phyloP scores from a whole-genome alignment of 2,329 filamentous ascomycete species.

The Canariomyces notabilis region DNA sequence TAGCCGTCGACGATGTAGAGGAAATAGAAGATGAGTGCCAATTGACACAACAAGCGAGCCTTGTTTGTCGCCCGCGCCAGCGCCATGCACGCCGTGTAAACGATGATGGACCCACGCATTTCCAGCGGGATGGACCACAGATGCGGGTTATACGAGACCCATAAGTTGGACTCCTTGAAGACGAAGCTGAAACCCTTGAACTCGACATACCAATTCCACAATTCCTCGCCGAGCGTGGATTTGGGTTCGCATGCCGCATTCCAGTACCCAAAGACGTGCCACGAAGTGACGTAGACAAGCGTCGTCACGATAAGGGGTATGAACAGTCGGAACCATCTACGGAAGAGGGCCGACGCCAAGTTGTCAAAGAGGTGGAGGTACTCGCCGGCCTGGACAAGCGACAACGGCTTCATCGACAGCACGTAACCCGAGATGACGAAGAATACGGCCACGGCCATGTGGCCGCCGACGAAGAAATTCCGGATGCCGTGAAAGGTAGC shows the following conservation, averaged over 20 bases:
- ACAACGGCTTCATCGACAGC: constrained; percentile 45
- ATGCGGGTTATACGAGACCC: constrained; percentile 55
- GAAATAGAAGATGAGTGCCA: constrained; percentile 57
- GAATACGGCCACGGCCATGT: constrained; percentile 54
- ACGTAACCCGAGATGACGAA: constrained; percentile 49
- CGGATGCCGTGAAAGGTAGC: constrained; percentile 52
- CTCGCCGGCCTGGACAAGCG: constrained; percentile 41
- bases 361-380: constrained; percentile 36
- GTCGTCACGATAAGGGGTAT: constrained; percentile 51
- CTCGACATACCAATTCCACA: constrained; percentile 48
- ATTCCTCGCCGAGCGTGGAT: constrained; percentile 41
- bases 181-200: constrained; percentile 66
- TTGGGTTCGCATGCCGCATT: constrained; percentile 35
- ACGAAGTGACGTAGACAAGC: constrained; percentile 47
- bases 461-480: constrained; percentile 57
- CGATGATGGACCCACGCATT: constrained; percentile 57
- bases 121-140: constrained; percentile 61
- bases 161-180: constrained; percentile 53
- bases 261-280: constrained; percentile 49
- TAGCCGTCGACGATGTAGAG: constrained; percentile 63
- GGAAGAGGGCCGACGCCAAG: constrained; percentile 43
- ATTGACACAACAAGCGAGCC: constrained; percentile 50
- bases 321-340: constrained; percentile 46
- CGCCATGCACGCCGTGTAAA: constrained; percentile 54
- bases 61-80: constrained; percentile 51